These are phyloP conservation scores for Penicillium diatomitis DNA, from an alignment of 495 filamentous ascomycete genomes.

Conservation along the genomic window DNA sequence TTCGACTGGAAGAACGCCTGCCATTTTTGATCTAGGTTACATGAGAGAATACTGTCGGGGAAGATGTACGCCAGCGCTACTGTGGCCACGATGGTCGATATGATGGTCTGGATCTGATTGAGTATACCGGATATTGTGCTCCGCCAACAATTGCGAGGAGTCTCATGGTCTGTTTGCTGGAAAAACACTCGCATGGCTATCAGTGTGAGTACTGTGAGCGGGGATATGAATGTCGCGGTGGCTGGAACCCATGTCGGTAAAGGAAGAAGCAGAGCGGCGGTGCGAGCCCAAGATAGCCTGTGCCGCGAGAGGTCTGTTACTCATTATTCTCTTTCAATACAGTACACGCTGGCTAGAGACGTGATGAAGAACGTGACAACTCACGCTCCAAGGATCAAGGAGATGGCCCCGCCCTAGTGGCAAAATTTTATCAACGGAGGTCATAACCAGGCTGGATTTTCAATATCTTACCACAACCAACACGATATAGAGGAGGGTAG, in stretches of 20 bases:
- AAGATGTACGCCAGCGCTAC: slow-evolving; percentile 44
- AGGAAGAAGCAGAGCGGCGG: slow-evolving; percentile 15
- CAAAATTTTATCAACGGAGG: slow-evolving; percentile 1
- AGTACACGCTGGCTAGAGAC: slow-evolving; percentile 1
- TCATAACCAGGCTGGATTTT: background rate
- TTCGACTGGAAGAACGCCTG: too few relatives aligned
- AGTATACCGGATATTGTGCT: slow-evolving; percentile 6
- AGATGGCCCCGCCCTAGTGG: slow-evolving; percentile 2
- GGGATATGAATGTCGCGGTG: slow-evolving; percentile 17
- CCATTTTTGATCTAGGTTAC: slow-evolving; percentile 40
- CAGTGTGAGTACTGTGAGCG: slow-evolving; percentile 6
- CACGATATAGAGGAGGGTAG: slow-evolving; percentile 1
- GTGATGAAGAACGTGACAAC: background rate
- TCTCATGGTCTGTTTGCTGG: background rate
- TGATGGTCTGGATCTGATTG: slow-evolving; percentile 31
- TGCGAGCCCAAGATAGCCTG: slow-evolving; percentile 24
- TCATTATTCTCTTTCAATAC: too few relatives aligned
- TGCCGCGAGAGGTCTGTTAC: background rate
- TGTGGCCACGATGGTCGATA: slow-evolving; percentile 46
- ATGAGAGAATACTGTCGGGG: slow-evolving; percentile 36
- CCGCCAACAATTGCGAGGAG: slow-evolving; percentile 1
- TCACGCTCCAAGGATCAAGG: slow-evolving; percentile 17
- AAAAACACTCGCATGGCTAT: slow-evolving; percentile 3
- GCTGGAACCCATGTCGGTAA: slow-evolving; percentile 18
- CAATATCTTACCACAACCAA: slow-evolving; percentile 3